These are phyloP conservation scores for Boletales sp. DNA, from an alignment of 768 basidiomycete species.

Conservation along the genomic window DNA sequence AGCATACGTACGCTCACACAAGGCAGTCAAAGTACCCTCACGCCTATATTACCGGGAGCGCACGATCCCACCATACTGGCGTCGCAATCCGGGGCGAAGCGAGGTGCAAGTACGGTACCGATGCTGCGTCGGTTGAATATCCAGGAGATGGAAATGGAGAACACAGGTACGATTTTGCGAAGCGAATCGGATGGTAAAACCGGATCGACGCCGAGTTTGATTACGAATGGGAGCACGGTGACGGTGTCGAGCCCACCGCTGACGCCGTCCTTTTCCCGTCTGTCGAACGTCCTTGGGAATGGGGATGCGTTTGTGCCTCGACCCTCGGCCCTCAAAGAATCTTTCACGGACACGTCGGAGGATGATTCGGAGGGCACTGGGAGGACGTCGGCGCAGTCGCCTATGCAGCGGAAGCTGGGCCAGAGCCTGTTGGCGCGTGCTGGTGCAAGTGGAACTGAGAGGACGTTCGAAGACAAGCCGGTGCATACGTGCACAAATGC, in stretches of 20 bases:
- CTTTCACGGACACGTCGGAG: slow-evolving; percentile 15
- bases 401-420: slow-evolving; percentile 2
- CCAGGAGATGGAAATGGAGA: slow-evolving; percentile 5
- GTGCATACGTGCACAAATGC: not conserved
- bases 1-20: slow-evolving; percentile 18
- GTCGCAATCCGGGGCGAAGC: slow-evolving; percentile 7
- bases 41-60: not conserved
- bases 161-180: not conserved
- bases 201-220: slow-evolving; percentile 22
- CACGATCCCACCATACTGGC: slow-evolving; percentile 7
- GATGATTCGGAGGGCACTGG: slow-evolving; percentile 12
- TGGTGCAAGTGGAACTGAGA: not conserved
- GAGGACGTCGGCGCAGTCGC: not conserved
- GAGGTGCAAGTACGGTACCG: slow-evolving; percentile 3
- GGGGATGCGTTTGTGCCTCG: slow-evolving; percentile 12
- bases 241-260: slow-evolving; percentile 15
- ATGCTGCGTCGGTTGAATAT: slow-evolving; percentile 19
- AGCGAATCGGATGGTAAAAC: not conserved
- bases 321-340: slow-evolving; percentile 21
- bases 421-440: slow-evolving; percentile 5
- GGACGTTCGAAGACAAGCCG: slow-evolving; percentile 2
- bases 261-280: slow-evolving; percentile 7
- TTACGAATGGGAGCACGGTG: slow-evolving; percentile 15
- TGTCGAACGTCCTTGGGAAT: not conserved
- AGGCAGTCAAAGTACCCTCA: slow-evolving; percentile 20